Evolutionary conservation across 257 asterid genomes (phyloP).

Genomic region (Vinca minor): DNA sequence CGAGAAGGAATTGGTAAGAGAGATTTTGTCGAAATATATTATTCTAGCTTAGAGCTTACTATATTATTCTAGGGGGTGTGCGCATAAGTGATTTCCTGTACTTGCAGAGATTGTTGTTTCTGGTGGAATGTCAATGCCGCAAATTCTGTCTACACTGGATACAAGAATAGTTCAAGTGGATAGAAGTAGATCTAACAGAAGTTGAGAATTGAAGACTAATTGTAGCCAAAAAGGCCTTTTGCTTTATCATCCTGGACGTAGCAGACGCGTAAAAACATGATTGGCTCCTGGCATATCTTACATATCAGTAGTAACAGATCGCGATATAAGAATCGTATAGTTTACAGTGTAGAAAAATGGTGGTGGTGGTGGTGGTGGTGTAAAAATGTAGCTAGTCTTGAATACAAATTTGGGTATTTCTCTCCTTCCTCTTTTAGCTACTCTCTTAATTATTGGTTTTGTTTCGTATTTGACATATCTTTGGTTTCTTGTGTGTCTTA

Average conservation of each 20-base stretch:
- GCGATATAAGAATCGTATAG: slow-evolving; percentile 12
- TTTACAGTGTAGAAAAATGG: slow-evolving; percentile 18
- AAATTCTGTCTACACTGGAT: slow-evolving; percentile 33
- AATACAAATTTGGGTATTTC: too few relatives aligned
- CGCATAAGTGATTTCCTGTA: neutral
- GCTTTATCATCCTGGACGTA: neutral
- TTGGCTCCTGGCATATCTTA: neutral
- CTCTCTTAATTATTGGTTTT: too few relatives aligned
- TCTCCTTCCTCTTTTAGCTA: too few relatives aligned
- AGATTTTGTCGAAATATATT: neutral
- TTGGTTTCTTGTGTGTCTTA: neutral
- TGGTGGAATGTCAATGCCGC: slow-evolving; percentile 55
- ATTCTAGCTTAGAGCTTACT: too few relatives aligned
- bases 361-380: too few relatives aligned
- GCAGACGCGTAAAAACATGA: neutral
- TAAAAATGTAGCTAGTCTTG: too few relatives aligned
- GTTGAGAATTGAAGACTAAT: slow-evolving; percentile 13
- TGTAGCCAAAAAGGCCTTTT: slow-evolving; percentile 1
- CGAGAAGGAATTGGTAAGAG: slow-evolving; percentile 49
- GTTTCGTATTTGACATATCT: too few relatives aligned
- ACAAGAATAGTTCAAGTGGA: slow-evolving; percentile 21
- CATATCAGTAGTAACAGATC: too few relatives aligned
- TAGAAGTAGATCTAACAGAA: slow-evolving; percentile 29
- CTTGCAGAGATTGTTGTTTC: slow-evolving; percentile 44
- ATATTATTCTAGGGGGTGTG: neutral